Evolutionary conservation across 2,329 filamentous ascomycete genomes (phyloP), one percentile per base, ranked within the genome.

Genomic region (Botrytis aclada): DNA sequence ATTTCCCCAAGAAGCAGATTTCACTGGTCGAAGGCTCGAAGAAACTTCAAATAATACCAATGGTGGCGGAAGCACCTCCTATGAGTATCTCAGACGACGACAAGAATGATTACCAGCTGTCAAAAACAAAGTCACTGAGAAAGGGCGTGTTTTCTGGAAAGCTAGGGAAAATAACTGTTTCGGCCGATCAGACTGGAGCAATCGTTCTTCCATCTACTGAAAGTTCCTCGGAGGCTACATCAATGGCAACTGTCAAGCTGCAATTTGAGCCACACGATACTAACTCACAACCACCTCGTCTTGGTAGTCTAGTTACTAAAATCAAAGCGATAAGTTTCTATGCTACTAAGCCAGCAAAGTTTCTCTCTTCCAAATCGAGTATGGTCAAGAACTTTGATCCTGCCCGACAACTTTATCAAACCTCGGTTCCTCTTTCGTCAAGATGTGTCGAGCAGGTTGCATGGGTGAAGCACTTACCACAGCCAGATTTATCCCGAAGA

Each of bases 141-240:
- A 80, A 81, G 61, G 79, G 80, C 2, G 72, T 81, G 41, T 81
- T 81, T 64, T 80, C 79, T 37, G 80, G 80, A 18, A 80, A 79
- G 66, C 73, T 81, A 3, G 80, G 80, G 61, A 78, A 74, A 32
- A 79, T 81, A 60, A 80, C 79, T 1, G 77, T 79, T 29, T 78
- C 79, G 16, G 76, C 79, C 37, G 74, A 74, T 10, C 80, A 81
- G 73, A 75, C 80, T 20, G 71, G 74, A 37, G 79, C 80, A 8
- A 73, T 81, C 22, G 71, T 78, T n/a, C 76, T 80, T 18, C 76
- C 77, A 58, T 65, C 78, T n/a, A 77, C 78, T 41, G 71, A 74
- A n/a, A 70, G 58, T 1, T 66, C 72, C 4, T 58, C 63, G 18
- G 73, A 74, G 25, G 64, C 75, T 25, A 77, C 76, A 20, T 80